These are phyloP conservation scores for Mucor saturninus DNA, from an alignment of 371 early-diverging fungal genomes.

Conservation along the genomic window DNA sequence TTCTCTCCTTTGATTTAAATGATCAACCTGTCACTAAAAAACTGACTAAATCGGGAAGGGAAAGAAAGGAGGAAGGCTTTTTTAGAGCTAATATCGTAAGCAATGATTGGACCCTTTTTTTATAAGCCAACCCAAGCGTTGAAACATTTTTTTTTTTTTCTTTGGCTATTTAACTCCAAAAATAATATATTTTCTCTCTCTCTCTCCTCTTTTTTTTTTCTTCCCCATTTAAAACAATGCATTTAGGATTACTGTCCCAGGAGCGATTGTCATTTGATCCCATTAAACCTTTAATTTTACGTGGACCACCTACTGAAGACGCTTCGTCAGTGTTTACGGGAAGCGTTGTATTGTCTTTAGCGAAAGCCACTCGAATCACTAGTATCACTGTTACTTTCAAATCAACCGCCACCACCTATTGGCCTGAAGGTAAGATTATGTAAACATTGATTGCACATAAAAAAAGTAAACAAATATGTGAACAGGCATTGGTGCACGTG, in stretches of 20 bases:
- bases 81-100: too few species aligned
- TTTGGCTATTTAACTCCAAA: neutral
- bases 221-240: constrained; percentile 15
- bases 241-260: constrained; percentile 37
- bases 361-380: constrained; percentile 39
- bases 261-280: constrained; percentile 51
- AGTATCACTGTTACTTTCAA: constrained; percentile 42
- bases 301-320: constrained; percentile 46
- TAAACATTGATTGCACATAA: neutral
- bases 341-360: constrained; percentile 42
- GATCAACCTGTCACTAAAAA: too few species aligned
- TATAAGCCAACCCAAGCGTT: neutral
- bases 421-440: constrained; percentile 48
- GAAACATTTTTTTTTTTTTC: constrained; percentile 10
- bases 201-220: constrained; percentile 8
- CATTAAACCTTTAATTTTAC: constrained; percentile 47
- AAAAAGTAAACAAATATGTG: neutral
- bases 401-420: constrained; percentile 47
- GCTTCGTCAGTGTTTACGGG: constrained; percentile 42
- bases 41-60: too few species aligned
- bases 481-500: constrained; percentile 39
- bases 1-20: too few species aligned
- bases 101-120: neutral
- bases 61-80: too few species aligned
- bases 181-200: neutral